Base-by-base conservation (phyloP, 2,329 filamentous ascomycete genomes). In the Karstenula rhodostoma region DNA sequence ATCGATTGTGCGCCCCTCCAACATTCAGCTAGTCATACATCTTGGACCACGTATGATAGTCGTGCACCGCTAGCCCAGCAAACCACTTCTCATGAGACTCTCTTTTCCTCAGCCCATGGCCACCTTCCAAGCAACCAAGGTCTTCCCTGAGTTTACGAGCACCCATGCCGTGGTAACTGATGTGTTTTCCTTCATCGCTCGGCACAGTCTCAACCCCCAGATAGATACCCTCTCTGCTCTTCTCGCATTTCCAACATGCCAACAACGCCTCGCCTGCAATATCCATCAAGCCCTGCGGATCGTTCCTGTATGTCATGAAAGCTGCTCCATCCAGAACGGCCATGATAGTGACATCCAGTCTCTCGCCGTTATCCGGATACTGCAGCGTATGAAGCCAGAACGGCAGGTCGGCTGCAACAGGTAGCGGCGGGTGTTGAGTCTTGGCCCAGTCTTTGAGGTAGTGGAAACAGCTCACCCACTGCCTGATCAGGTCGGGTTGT, bases 311-410 rank as follows among this genome's bases (percentile, higher is more conserved):
- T 2, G 50, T 53, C 50, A 53, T 53, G 15, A 53, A 53, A 2
- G 42, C 50, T n/a, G 50, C 50, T 17, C 50, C 50, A n/a, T 53
- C 50, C 35, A 53, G 35, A 3, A 42, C 10, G 25, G 13, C 25
- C 50, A 53, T 53, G 23, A 53, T 53, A 10, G 42, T 35, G 13
- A 53, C 7, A 22, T 53, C 50, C 1, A 53, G 35, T 5, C 50
- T 25, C 35, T 53, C 35, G 8, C 19, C 13, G 22, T 17, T 42
- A 8, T 53, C 50, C 17, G 50, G 50, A n/a, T 42, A 53, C 22
- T 23, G 33, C 22, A 53, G 22, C 13, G 50, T 53, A 43, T 53
- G 50, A 10, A 53, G 50, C 50, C 50, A 53, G 35, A 53, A 53
- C 9, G 50, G 50, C 9, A 53, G 35, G 37, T 53, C 50, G 19